Evolutionary conservation across 768 basidiomycete species (phyloP), one percentile per base, ranked within the genome.

Genomic region (Auriscalpium orientale): DNA sequence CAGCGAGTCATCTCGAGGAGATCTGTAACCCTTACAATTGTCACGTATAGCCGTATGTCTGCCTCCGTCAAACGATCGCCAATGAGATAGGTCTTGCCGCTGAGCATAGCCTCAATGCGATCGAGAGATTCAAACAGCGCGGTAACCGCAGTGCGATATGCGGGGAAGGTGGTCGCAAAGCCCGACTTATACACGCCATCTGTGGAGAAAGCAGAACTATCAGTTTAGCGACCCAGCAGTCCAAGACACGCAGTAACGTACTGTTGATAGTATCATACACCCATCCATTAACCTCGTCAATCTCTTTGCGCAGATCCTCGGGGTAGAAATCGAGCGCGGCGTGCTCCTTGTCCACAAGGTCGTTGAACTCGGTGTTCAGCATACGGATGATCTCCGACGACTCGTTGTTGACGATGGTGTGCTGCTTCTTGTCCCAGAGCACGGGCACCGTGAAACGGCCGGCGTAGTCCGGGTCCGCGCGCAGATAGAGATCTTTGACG

Each of bases 371-470:
- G 8, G 79, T 77, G 71, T 99, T 98, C 73, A 98, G 81, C 8
- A 95, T 89, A 55, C 95, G 85, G 65, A 98, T 92, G 67, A 98
- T 94, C 72, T 98, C 95, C 2, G 89, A 84, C 61, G 85, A 87
- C 67, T 99, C 95, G 68, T 98, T 98, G 75, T 93, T 98, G 56
- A 99, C 97, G 62, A 98, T 88, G 43, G 87, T 88, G 46, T 85
- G 73, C 45, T 67, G 73, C 69, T 95, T 90, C 75, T 85, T 95
- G 73, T 98, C 97, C 91, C 92, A 99, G 6, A 99, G 76, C 36
- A 92, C 71, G 6, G 94, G 94, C 9, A 93, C 90, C 2, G 92
- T 93, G 75, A 91, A 92, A 40, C 86, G 78, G 51, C 91, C 91
- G 3, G 63, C 61, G 64, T 91, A 97, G 54, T 83, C 65, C 8